Evolutionary conservation across 345 rosid species (phyloP).

Genomic region (Clarkia xantiana): DNA sequence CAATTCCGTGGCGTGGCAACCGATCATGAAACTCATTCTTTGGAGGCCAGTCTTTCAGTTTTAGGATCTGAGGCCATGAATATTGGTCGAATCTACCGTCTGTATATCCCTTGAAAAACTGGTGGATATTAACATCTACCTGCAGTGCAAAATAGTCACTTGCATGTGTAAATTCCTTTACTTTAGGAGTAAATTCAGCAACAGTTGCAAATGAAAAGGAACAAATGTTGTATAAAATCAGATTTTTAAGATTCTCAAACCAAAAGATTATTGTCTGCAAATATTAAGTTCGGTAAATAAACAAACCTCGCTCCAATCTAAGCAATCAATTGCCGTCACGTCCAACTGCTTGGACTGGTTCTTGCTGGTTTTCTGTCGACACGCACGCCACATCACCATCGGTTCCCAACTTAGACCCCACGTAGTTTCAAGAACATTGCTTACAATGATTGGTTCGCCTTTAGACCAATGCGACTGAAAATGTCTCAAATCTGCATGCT

Average conservation of each 20-base stretch:
- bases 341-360: constrained; percentile 24
- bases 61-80: constrained; percentile 34
- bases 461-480: constrained; percentile 65
- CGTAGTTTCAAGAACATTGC: constrained; percentile 38
- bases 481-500: constrained; percentile 33
- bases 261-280: too few relatives aligned
- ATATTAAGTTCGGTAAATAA: neutral
- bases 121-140: constrained; percentile 36
- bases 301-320: constrained; percentile 43
- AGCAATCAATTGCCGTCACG: constrained; percentile 47
- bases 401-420: constrained; percentile 84
- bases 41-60: constrained; percentile 57
- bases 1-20: constrained; percentile 37
- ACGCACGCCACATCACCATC: constrained; percentile 67
- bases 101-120: constrained; percentile 32
- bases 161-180: too few relatives aligned
- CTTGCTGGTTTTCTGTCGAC: constrained; percentile 25
- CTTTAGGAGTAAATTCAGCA: too few relatives aligned
- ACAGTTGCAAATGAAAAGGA: too few relatives aligned
- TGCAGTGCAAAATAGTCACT: constrained; percentile 10
- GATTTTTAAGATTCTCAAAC: neutral
- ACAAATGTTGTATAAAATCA: neutral
- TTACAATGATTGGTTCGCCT: constrained; percentile 63
- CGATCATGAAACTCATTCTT: constrained; percentile 25
- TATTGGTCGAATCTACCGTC: constrained; percentile 8